phyloP scores from a whole-genome alignment of 345 rosid genomes.

The Noccaea caerulescens region DNA sequence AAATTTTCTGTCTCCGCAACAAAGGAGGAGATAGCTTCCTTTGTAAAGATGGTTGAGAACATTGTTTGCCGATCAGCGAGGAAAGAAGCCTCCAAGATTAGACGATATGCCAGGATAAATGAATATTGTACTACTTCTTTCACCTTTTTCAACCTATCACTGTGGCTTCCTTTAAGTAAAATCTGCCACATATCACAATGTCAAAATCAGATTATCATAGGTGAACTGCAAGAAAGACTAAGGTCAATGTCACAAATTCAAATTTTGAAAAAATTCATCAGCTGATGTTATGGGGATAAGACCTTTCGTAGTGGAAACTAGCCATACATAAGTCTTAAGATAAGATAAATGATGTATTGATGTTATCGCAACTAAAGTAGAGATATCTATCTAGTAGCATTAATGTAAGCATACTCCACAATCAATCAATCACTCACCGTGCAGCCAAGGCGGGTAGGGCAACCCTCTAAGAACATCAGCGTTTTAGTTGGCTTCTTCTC shows the following conservation, averaged over 20 bases:
- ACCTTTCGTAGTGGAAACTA: slow-evolving; percentile 3
- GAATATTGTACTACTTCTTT: slow-evolving; percentile 78
- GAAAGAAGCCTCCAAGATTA: slow-evolving; percentile 93
- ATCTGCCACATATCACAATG: slow-evolving; percentile 57
- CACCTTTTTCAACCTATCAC: slow-evolving; percentile 80
- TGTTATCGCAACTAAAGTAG: too few relatives aligned
- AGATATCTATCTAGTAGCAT: too few relatives aligned
- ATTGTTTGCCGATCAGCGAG: slow-evolving; percentile 78
- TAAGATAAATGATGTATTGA: background rate
- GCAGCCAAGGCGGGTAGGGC: slow-evolving; percentile 78
- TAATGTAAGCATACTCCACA: background rate
- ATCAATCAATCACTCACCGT: slow-evolving; percentile 65
- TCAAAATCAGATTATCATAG: slow-evolving; percentile 29
- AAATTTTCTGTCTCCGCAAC: slow-evolving; percentile 39
- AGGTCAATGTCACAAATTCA: background rate
- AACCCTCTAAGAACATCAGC: slow-evolving; percentile 91
- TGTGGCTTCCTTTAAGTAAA: slow-evolving; percentile 83
- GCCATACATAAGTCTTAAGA: background rate
- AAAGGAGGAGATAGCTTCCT: slow-evolving; percentile 40
- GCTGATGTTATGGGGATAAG: background rate
- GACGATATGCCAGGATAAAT: slow-evolving; percentile 72
- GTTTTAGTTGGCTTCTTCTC: slow-evolving; percentile 84
- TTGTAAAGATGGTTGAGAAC: slow-evolving; percentile 67
- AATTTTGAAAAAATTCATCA: slow-evolving; percentile 14
- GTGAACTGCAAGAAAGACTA: slow-evolving; percentile 23